These are phyloP conservation scores for Musa troglodytarum DNA, from an alignment of 176 grass and related monocot species.

Conservation along the genomic window DNA sequence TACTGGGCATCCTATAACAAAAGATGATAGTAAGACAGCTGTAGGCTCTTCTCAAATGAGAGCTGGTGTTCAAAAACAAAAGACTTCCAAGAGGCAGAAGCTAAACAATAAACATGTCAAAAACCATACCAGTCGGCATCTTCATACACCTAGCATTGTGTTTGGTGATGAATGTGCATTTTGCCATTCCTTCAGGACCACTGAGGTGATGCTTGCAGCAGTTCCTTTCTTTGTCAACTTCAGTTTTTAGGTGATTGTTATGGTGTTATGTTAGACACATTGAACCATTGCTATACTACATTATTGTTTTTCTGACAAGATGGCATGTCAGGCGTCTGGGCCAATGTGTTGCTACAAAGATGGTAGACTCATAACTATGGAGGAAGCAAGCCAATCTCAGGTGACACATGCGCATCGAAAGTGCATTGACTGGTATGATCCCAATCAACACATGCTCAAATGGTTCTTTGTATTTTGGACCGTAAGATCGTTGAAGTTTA, in stretches of 20 bases:
- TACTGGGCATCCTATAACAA: too few relatives aligned
- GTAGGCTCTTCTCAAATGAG: background rate
- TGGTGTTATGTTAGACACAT: background rate
- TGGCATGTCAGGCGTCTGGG: constrained; percentile 44
- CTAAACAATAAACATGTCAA: background rate
- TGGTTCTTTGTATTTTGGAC: too few relatives aligned
- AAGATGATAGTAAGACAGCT: too few relatives aligned
- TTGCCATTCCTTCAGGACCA: constrained; percentile 62
- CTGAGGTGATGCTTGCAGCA: constrained; percentile 24
- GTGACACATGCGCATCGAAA: constrained; percentile 43
- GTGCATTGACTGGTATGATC: constrained; percentile 47
- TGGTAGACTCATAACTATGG: constrained; percentile 23
- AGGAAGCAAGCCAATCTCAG: constrained; percentile 22
- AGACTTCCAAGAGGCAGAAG: background rate
- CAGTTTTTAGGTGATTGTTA: background rate
- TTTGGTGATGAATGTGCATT: constrained; percentile 72
- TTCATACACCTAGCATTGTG: constrained; percentile 32
- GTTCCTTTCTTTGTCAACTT: background rate
- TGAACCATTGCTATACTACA: background rate
- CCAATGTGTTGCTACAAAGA: constrained; percentile 34
- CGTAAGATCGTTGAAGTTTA: too few relatives aligned
- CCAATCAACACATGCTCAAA: too few relatives aligned
- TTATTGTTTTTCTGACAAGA: background rate
- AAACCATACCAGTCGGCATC: too few relatives aligned
- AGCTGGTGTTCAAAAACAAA: too few relatives aligned